A percentile compares a stretch with the other conserved stretches of the same genome.
phyloP scores from a whole-genome alignment of 768 basidiomycete genomes.

The Serpula lacrymans region DNA sequence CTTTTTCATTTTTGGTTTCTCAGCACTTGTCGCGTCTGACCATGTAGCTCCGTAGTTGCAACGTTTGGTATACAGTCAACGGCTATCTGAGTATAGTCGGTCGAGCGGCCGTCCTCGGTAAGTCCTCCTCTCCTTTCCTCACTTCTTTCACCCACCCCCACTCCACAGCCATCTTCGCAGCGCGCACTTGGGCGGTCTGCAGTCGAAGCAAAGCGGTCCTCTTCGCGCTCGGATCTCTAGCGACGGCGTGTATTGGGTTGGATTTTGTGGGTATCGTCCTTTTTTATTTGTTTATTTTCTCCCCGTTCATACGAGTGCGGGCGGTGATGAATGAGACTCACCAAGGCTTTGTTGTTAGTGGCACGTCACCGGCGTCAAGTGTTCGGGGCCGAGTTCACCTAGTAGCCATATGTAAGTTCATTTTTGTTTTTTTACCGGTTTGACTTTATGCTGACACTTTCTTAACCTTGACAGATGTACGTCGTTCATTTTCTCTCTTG shows the following conservation, averaged over 20 bases:
- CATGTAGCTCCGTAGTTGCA: slow-evolving; percentile 5
- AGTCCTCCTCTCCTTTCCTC: background rate
- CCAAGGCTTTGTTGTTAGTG: background rate
- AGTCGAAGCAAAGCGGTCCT: background rate
- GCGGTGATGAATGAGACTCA: background rate
- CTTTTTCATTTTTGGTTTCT: background rate
- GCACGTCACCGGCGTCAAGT: background rate
- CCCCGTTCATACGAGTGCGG: too few species aligned
- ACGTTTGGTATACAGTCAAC: slow-evolving; percentile 9
- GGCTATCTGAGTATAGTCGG: slow-evolving; percentile 9
- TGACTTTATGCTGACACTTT: background rate
- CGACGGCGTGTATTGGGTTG: background rate
- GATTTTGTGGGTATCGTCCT: background rate
- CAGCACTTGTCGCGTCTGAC: background rate
- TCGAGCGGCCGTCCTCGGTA: slow-evolving; percentile 17
- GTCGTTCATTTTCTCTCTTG: too few species aligned
- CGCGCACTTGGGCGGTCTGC: background rate
- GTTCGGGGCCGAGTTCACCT: background rate
- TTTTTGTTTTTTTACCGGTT: background rate
- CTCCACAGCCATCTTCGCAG: background rate
- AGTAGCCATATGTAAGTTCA: background rate
- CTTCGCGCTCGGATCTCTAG: background rate
- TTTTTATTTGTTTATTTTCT: too few species aligned
- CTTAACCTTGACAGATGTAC: background rate
- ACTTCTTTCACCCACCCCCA: too few species aligned